These are phyloP conservation scores for Globisporangium solare DNA, from an alignment of 352 stramenopile species.

Conservation along the genomic window DNA sequence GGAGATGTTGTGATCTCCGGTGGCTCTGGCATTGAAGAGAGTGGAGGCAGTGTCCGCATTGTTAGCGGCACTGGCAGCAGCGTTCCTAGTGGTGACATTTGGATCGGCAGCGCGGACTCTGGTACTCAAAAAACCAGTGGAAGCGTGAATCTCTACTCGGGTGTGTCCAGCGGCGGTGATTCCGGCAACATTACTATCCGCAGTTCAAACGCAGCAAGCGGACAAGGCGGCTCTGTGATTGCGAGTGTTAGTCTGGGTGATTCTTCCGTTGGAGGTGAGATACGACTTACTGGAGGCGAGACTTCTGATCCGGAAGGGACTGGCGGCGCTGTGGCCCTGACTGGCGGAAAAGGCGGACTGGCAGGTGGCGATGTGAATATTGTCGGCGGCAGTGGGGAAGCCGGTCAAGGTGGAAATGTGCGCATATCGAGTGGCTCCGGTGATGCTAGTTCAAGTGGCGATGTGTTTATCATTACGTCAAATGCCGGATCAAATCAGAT, in stretches of 20 bases:
- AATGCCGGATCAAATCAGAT: not conserved
- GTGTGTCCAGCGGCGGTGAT: slow-evolving; percentile 10
- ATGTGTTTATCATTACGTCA: slow-evolving; percentile 8
- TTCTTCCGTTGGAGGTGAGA: slow-evolving; percentile 11
- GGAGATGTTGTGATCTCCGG: slow-evolving; percentile 21
- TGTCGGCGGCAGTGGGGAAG: slow-evolving; percentile 10
- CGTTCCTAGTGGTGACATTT: slow-evolving; percentile 20
- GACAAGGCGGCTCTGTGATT: slow-evolving; percentile 17
- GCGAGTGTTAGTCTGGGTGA: slow-evolving; percentile 21
- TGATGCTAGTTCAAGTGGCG: not conserved
- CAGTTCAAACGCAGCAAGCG: slow-evolving; percentile 13
- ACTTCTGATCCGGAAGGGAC: slow-evolving; percentile 10
- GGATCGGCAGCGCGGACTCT: slow-evolving; percentile 15
- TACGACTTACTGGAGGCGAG: slow-evolving; percentile 16
- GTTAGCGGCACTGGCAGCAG: no score
- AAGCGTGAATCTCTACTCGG: slow-evolving; percentile 19
- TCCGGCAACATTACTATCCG: slow-evolving; percentile 20
- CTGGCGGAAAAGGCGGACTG: slow-evolving; percentile 14
- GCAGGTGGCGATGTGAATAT: slow-evolving; percentile 22
- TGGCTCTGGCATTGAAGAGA: slow-evolving; percentile 15
- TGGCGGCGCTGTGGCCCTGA: slow-evolving; percentile 20
- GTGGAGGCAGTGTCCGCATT: slow-evolving; percentile 28
- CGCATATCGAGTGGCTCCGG: slow-evolving; percentile 9
- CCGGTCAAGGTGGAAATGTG: slow-evolving; percentile 6
- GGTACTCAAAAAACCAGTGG: slow-evolving; percentile 19